Percentiles rank a stretch among this genome's conserved stretches.
These are phyloP conservation scores for Hordeum pubiflorum DNA, from an alignment of 202 grass and related monocot species.

Conservation along the genomic window DNA sequence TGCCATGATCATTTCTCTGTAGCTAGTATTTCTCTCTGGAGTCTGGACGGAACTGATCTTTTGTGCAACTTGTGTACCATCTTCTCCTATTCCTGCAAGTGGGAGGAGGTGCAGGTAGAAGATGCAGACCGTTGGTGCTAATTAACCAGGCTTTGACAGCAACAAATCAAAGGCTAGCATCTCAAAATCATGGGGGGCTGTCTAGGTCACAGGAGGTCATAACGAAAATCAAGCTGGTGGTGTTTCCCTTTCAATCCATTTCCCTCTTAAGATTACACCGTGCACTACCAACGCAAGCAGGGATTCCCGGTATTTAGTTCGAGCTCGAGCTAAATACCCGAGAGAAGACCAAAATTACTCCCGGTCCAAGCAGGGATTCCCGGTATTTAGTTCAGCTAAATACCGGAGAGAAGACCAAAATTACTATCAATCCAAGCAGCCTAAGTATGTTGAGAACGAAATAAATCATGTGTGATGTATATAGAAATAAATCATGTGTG, in stretches of 20 bases:
- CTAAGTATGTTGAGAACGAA: not conserved
- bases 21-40: not conserved
- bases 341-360: not conserved
- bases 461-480: not conserved
- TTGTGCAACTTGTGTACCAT: not conserved
- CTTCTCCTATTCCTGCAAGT: not conserved
- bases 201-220: not conserved
- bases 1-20: not conserved
- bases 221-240: constrained; percentile 10
- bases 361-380: not conserved
- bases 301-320: not conserved
- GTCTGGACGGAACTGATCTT: not conserved
- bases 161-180: not conserved
- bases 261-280: not conserved
- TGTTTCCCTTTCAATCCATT: constrained; percentile 7
- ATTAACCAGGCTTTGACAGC: constrained; percentile 3
- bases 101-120: constrained; percentile 21
- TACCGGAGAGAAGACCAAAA: not conserved
- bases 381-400: not conserved
- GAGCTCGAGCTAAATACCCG: not conserved
- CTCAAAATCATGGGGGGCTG: not conserved
- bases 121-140: not conserved
- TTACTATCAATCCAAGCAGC: not conserved
- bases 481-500: not conserved
- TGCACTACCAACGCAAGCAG: no score